Conservation (phyloP, 148 eudicot genomes). For the Polygonum aviculare region DNA sequence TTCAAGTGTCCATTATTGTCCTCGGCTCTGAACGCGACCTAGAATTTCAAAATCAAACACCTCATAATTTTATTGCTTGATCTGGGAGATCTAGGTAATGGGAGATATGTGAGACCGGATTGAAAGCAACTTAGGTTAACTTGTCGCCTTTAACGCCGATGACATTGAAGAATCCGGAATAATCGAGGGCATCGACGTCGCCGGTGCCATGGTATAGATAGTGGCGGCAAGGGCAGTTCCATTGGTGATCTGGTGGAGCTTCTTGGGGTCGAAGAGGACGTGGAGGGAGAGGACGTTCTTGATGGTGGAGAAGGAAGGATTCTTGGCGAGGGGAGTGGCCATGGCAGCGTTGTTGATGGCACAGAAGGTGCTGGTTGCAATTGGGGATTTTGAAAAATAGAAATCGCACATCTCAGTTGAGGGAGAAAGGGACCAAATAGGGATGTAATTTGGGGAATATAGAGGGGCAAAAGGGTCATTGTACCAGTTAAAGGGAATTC, state of each 20-base stretch:
- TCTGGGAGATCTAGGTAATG: background rate
- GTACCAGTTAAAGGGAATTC: too few species aligned
- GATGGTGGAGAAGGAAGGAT: constrained; percentile 43
- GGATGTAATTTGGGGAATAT: too few species aligned
- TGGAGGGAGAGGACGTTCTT: constrained; percentile 76
- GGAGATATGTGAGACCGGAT: background rate
- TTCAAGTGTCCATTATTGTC: constrained; percentile 29
- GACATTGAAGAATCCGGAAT: constrained; percentile 79
- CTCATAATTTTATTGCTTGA: too few species aligned
- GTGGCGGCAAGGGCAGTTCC: constrained; percentile 91
- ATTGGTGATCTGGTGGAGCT: constrained; percentile 78
- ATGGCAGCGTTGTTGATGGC: constrained; percentile 81
- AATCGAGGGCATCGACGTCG: constrained; percentile 53
- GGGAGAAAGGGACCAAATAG: too few species aligned
- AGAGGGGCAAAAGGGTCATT: too few species aligned
- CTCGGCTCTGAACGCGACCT: constrained; percentile 57
- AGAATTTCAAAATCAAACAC: background rate
- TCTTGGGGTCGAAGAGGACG: constrained; percentile 79
- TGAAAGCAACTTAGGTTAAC: background rate
- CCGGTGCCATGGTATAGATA: constrained; percentile 94
- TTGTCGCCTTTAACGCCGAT: constrained; percentile 76
- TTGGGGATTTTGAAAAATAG: too few species aligned
- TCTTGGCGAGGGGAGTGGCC: constrained; percentile 32
- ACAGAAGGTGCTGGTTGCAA: constrained; percentile 66
- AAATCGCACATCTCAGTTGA: too few species aligned